Base-by-base conservation (phyloP, 78 protist genomes). In the Cyanophora paradoxa region DNA sequence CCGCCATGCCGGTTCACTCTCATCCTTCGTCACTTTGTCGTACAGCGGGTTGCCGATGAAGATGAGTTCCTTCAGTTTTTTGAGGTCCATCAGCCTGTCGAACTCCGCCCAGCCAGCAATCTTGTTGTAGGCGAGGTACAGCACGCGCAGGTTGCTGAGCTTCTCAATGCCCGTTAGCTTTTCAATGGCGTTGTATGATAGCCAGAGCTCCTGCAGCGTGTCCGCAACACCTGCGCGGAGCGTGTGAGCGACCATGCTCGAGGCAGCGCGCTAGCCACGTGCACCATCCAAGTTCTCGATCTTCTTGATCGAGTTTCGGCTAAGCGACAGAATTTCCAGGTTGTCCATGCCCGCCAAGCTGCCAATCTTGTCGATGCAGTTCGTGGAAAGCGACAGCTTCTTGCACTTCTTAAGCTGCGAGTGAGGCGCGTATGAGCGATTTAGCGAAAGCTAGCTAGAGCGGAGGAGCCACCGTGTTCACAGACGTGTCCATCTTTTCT, bases 171-270 rank as follows among this genome's bases (percentile, higher is more conserved):
- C 86, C 17, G 37, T 1, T 24, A 88, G 74, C 34, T 56, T 0
- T 1, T 67, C 93, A 22, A 85, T 88, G 31, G 19, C 0, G 81
- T 88, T 88, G 77, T 88, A 82, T 14, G 84, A 75, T 1, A 88
- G 26, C 93, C 93, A 88, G 16, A 88, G 82, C 62, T n/a, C n/a
- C n/a, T n/a, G n/a, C n/a, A n/a, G n/a, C n/a, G n/a, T n/a, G n/a
- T n/a, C n/a, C n/a, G n/a, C n/a, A n/a, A n/a, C n/a, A n/a, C n/a
- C n/a, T n/a, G 80, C 56, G 63, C 78, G 37, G 16, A 88, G 85
- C 31, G 85, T 77, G 7, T 17, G 41, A 31, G 82, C 1, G 8
- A 85, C 58, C 1, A 76, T 22, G 24, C n/a, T n/a, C n/a, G n/a
- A n/a, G n/a, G n/a, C n/a, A n/a, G n/a, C n/a, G n/a, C n/a, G n/a